phyloP scores from a whole-genome alignment of 495 filamentous ascomycete species.

The Patellaria atrata region DNA sequence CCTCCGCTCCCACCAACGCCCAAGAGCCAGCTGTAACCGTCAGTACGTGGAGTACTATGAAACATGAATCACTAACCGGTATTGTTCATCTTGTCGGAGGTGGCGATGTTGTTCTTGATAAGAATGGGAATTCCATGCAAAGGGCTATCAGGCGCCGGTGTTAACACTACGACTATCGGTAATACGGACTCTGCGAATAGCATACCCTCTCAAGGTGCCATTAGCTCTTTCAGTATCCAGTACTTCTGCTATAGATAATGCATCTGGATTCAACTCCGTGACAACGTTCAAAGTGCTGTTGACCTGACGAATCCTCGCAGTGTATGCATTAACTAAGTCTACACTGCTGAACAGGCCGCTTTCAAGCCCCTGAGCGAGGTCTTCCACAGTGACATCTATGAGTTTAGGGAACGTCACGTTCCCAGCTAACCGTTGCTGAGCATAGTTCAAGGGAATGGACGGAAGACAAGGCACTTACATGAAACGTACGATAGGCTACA shows the following conservation, averaged over 20 bases:
- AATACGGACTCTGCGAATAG: too few relatives aligned
- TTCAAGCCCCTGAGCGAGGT: slow-evolving; percentile 37
- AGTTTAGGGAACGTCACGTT: slow-evolving; percentile 30
- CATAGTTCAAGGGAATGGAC: too few relatives aligned
- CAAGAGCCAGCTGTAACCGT: slow-evolving; percentile 38
- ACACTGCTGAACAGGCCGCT: slow-evolving; percentile 39
- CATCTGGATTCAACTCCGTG: slow-evolving; percentile 45
- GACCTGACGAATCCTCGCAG: slow-evolving; percentile 37
- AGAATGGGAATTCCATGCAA: slow-evolving; percentile 55
- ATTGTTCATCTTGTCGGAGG: slow-evolving; percentile 54
- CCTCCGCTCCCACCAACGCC: slow-evolving; percentile 28
- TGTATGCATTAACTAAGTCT: slow-evolving; percentile 43
- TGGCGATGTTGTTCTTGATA: slow-evolving; percentile 61
- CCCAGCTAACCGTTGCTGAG: too few relatives aligned
- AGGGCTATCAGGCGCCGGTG: slow-evolving; percentile 29
- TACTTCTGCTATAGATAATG: slow-evolving; percentile 34
- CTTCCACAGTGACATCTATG: slow-evolving; percentile 37
- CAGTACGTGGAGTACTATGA: not conserved
- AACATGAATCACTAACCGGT: slow-evolving; percentile 27
- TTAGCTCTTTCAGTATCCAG: slow-evolving; percentile 37
- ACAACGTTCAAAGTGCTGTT: slow-evolving; percentile 37
- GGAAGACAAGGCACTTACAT: too few relatives aligned
- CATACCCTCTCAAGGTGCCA: slow-evolving; percentile 32
- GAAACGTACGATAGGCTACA: too few relatives aligned
- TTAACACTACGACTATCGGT: too few relatives aligned